Base-by-base conservation (phyloP, 495 filamentous ascomycete genomes). In the Trypethelium eluteriae region DNA sequence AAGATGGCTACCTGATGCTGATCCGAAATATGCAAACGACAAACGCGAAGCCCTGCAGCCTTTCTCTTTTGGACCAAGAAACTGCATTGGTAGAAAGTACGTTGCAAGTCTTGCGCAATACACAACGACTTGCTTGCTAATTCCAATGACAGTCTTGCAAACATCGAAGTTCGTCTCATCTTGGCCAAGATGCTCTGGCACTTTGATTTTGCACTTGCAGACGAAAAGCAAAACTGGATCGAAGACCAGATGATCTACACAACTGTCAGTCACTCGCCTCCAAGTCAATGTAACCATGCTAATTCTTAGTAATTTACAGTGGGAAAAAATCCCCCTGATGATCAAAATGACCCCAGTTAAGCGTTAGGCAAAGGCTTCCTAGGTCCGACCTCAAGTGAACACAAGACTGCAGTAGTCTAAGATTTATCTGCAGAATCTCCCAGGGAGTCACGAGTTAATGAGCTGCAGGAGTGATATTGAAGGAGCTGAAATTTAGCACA, bases 141-240 rank as follows among this genome's bases (percentile, higher is more conserved):
- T 36, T 36, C 14, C 36, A 35, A 6, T 25, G 25, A 59, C 32
- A 74, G 70, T 66, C 76, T 87, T 36, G 83, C 82, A 0, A 81
- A 79, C 68, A 78, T 76, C 0, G 83, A 86, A 69, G 80, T 84
- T 75, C 75, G 81, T 1, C 66, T 86, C 2, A 79, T 82, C 32
- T 66, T 82, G 5, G 77, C 83, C 3, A 81, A 79, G 39, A 56
- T 86, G 14, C 61, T 87, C 1, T 86, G 77, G 76, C 77, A 73
- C 41, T 85, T 86, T 71, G 82, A 86, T 56, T 70, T 86, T 39
- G 71, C 73, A 49, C 68, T 80, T 1, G 68, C 71, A 0, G 69
- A 76, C 3, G 74, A 73, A 25, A 71, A 70, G n/a, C 50, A 63
- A 12, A 44, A 74, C 2, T 74, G 70, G 36, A 81, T 81, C 78